A percentile compares a stretch with the other conserved stretches of the same genome.
Evolutionary conservation across 1,284 basidiomycete genomes (phyloP).

Genomic region (Bothia castanella): DNA sequence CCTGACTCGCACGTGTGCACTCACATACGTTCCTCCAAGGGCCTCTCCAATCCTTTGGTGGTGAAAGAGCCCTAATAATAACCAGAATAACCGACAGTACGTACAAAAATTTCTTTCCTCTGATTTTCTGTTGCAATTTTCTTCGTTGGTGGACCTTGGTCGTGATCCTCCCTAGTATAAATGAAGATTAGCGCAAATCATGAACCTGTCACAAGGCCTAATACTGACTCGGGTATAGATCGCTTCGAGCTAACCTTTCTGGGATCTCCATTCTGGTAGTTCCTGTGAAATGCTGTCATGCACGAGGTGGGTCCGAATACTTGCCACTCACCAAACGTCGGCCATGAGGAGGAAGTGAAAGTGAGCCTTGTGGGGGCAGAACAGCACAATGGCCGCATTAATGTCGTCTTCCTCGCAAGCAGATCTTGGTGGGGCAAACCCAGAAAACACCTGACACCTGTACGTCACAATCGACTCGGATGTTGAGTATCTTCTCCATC

Average conservation of each 20-base stretch:
- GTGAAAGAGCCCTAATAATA: too few species aligned
- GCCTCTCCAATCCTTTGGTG: constrained; percentile 39
- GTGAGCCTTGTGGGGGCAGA: neutral
- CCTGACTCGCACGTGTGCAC: constrained; percentile 62
- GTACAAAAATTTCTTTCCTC: too few species aligned
- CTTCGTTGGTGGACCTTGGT: too few species aligned
- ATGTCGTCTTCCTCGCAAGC: constrained; percentile 1
- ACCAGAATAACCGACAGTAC: too few species aligned
- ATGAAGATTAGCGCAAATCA: too few species aligned
- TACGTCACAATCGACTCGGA: too few species aligned
- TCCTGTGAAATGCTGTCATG: constrained; percentile 1
- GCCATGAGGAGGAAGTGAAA: constrained; percentile 9
- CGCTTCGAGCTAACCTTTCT: neutral
- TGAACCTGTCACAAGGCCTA: too few species aligned
- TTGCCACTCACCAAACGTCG: constrained; percentile 8
- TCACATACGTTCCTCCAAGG: constrained; percentile 56
- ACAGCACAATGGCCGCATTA: neutral
- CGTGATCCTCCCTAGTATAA: too few species aligned
- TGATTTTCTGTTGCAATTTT: too few species aligned
- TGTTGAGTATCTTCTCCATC: neutral
- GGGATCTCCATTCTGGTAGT: neutral
- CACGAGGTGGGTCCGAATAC: neutral
- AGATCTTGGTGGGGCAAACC: neutral
- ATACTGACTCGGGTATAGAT: neutral
- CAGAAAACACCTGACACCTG: neutral